Evolutionary conservation across 768 basidiomycete genomes (phyloP), one percentile per base, ranked within the genome.

Genomic region (Lentinula sp.): DNA sequence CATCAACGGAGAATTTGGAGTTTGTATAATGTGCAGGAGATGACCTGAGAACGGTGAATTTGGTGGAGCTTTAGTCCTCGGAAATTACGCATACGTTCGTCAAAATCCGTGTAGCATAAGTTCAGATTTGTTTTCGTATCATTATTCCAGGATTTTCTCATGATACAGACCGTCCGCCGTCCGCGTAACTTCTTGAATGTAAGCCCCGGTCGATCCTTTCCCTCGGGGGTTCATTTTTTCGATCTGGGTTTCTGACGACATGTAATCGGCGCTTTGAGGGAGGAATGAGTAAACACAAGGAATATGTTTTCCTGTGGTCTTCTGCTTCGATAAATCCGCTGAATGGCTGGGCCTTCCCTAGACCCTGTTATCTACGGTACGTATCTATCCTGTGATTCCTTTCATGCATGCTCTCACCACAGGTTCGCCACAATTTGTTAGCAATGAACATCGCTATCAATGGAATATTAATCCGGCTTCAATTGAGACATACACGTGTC

Each of bases 1-100:
- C 65, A 78, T 94, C 56, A 85, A 91, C 2, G 95, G 96, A 20
- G 93, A 98, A 71, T 81, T 99, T 16, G 86, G 96, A n/a, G 96
- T 4, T 74, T 98, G 57, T 96, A 99, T 70, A 87, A 98, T 56
- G 83, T 95, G 23, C 83, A 85, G 71, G 96, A 98, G 76, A 90
- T 95, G 90, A 83, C 82, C 82, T 13, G 83, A 88, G 36, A 87
- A 69, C 61, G 93, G 88, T 20, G 95, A 97, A 74, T 82, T 95
- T 61, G 71, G 77, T 57, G 85, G 90, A 54, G 61, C 73, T 15
- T 53, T 78, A 42, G 67, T 57, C n/a, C 18, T 18, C 43, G 67
- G 60, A 66, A 23, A 28, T 59, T 66, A 13, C 57, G 56, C 16
- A 57, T 62, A 20, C 49, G 58, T 36, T 66, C 2, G 37, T 12